Percentiles rank a stretch among this genome's conserved stretches.
Evolutionary conservation across 163 green algal species (phyloP).

Genomic region (Scenedesmus sp.): DNA sequence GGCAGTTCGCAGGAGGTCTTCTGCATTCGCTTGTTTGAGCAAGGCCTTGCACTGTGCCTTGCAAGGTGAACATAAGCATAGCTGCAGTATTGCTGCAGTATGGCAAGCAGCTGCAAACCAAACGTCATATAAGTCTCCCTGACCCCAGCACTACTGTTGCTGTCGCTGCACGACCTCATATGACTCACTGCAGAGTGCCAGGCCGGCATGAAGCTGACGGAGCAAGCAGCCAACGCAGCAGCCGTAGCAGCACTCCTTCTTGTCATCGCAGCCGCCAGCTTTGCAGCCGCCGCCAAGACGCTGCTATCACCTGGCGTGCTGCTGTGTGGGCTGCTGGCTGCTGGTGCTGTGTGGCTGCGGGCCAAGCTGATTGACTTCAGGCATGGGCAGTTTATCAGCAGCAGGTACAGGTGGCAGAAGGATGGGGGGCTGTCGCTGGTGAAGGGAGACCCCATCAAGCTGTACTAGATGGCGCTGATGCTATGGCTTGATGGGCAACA

Average conservation of each 20-base stretch:
- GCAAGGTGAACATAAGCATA: too few relatives aligned
- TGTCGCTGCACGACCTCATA: not conserved
- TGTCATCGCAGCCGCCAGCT: not conserved
- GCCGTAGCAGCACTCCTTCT: not conserved
- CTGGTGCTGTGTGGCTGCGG: conserved; percentile 16
- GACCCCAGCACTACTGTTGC: not conserved
- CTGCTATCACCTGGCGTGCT: conserved; percentile 1
- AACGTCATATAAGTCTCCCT: too few relatives aligned
- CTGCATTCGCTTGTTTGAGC: not conserved
- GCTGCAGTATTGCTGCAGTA: too few relatives aligned
- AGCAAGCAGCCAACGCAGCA: conserved; percentile 2
- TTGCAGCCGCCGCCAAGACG: conserved; percentile 33
- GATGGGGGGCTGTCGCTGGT: conserved; percentile 51
- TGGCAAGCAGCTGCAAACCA: too few relatives aligned
- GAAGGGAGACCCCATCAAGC: conserved; percentile 37
- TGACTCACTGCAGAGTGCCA: not conserved
- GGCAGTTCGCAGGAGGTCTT: not conserved
- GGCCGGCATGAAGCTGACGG: conserved; percentile 21
- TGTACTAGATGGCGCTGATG: not conserved
- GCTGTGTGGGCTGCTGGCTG: conserved; percentile 21
- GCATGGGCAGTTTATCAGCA: conserved; percentile 44
- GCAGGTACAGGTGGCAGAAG: conserved; percentile 17
- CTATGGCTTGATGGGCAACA: not conserved
- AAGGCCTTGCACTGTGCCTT: too few relatives aligned
- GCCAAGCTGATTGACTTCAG: conserved; percentile 13